Percentiles rank a stretch among this genome's conserved stretches.
Conservation (phyloP, 352 stramenopile species). For the Pythium scleroteichum region DNA sequence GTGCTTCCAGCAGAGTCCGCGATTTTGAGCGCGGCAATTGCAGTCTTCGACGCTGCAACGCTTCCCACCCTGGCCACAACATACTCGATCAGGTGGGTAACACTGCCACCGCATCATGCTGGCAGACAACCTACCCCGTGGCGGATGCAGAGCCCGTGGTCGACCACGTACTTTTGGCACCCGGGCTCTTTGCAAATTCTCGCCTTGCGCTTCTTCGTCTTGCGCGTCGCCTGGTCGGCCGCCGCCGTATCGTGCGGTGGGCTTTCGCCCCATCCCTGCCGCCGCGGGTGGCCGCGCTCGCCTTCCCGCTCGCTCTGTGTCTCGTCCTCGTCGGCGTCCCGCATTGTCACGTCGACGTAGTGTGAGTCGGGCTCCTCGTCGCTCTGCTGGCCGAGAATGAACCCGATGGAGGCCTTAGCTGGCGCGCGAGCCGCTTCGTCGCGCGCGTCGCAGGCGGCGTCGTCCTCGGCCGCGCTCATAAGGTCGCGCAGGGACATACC, state of each 20-base stretch:
- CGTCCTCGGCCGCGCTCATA: conserved; percentile 25
- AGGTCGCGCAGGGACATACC: conserved; percentile 30
- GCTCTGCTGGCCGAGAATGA: conserved; percentile 24
- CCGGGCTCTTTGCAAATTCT: conserved; percentile 40
- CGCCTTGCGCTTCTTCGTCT: conserved; percentile 47
- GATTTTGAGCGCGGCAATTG: conserved; percentile 45
- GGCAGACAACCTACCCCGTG: conserved; percentile 30
- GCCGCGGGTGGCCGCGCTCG: not conserved
- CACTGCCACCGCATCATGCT: no score
- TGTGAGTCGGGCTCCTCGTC: conserved; percentile 11
- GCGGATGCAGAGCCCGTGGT: conserved; percentile 45
- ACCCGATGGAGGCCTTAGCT: conserved; percentile 25
- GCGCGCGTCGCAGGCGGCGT: no score
- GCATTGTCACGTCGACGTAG: conserved; percentile 8
- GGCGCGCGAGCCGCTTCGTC: not conserved
- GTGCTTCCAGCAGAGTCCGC: conserved; percentile 48
- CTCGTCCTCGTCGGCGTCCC: conserved; percentile 15
- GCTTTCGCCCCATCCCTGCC: not conserved
- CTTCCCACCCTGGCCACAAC: conserved; percentile 36
- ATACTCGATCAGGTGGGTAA: not conserved
- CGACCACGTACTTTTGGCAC: conserved; percentile 50
- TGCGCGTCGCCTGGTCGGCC: conserved; percentile 12
- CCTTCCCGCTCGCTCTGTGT: conserved; percentile 17
- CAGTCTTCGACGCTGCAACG: conserved; percentile 43
- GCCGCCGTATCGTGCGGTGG: not conserved